Conservation (phyloP, 176 grass and related monocot genomes). For the Lolium multiflorum region DNA sequence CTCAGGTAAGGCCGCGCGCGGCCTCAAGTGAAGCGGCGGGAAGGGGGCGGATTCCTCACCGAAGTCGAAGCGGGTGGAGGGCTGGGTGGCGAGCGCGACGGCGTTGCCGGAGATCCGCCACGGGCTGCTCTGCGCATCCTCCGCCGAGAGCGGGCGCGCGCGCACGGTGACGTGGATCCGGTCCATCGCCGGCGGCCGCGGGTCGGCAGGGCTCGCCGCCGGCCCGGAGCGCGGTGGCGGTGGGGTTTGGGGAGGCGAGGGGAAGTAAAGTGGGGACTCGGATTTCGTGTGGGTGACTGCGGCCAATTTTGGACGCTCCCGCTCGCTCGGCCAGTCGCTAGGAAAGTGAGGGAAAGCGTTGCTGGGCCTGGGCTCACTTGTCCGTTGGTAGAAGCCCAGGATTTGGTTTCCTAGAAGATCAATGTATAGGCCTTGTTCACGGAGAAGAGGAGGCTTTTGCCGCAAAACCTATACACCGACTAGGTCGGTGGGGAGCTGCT, state of each 20-base stretch:
- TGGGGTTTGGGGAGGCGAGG: not conserved
- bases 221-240: not conserved
- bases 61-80: slow-evolving; percentile 77
- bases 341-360: not conserved
- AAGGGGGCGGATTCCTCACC: slow-evolving; percentile 41
- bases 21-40: not conserved
- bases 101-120: slow-evolving; percentile 81
- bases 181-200: slow-evolving; percentile 58
- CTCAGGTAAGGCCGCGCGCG: not conserved
- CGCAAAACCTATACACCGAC: too few relatives aligned
- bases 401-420: too few relatives aligned
- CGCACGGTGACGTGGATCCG: slow-evolving; percentile 82
- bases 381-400: not conserved
- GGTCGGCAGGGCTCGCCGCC: not conserved
- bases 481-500: too few relatives aligned
- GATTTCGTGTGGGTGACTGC: not conserved
- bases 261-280: not conserved
- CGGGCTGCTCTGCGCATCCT: slow-evolving; percentile 70
- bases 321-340: not conserved
- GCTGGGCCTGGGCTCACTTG: not conserved
- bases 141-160: slow-evolving; percentile 65
- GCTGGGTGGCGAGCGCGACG: slow-evolving; percentile 63
- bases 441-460: too few relatives aligned
- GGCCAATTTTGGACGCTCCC: slow-evolving; percentile 28
- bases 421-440: too few relatives aligned